Base-by-base conservation (phyloP, 2,329 filamentous ascomycete genomes). In the Iodosphaeria phyllophila region DNA sequence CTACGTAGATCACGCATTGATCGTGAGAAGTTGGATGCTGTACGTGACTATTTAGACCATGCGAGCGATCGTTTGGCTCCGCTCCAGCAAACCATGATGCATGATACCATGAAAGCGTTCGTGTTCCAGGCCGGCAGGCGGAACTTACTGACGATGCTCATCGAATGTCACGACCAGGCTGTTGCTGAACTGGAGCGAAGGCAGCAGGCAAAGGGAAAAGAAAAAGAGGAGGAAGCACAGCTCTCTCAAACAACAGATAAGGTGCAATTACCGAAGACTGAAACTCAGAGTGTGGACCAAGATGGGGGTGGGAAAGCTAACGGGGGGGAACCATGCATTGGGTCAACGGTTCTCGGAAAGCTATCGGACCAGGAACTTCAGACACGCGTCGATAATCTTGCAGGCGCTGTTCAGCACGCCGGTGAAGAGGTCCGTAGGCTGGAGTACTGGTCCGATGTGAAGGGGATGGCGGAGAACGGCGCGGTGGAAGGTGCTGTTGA, bases 371-470 rank as follows among this genome's bases (percentile, higher is more conserved):
- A 13, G 16, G 28, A 31, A 20, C 34, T 52, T 23, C 37, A 46
- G 24, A 42, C 44, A 27, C 59, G 67, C 28, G 68, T 71, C 25
- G 58, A 73, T 22, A 72, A 79, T 34, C 59, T 95, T n/a, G 60
- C 69, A 17, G 71, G 64, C 14, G 80, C 84, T 2, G 60, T 82
- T 8, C 60, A 72, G 32, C 74, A 78, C 23, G 82, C 80, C 2
- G 76, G 86, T 33, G 70, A 74, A 37, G 78, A 92, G 41, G 74
- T 92, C 24, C 72, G 72, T 29, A 73, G 64, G 30, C 55, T 92
- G 5, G 80, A 91, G 25, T 91, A 83, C 43, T 92, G 86, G 74
- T 84, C 76, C 41, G 79, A 92, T 42, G 67, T 80, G 33, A 78
- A 72, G 46, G 64, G 64, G 10, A 71, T 82, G 51, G 64, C 73